Base-by-base conservation (phyloP, 495 filamentous ascomycete species). In the Daldinia bambusicola region DNA sequence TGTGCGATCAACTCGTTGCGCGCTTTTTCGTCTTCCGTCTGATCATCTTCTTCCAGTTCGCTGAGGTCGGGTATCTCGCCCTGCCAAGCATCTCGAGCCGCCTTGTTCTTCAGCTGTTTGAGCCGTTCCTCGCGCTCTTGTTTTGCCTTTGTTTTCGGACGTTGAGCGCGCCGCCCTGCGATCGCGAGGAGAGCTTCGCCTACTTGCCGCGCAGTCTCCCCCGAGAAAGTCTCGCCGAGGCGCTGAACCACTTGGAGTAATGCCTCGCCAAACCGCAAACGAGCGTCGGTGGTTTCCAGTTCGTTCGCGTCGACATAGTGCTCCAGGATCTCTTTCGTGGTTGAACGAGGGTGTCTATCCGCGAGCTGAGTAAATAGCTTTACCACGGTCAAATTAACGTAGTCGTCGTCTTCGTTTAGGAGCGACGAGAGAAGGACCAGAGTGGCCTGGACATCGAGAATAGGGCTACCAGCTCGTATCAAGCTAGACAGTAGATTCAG, bases 211-310 rank as follows among this genome's bases (percentile, higher is more conserved):
- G 89, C 87, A 0, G 81, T 76, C 1, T 89, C 87, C 0, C 88
- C 91, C 0, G 83, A 81, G 62, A 92, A 84, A 0, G 84, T 87
- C 56, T 87, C 83, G 14, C 88, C 88, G 0, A 91, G 84, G 38
- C 89, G 85, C 74, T 94, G 86, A 4, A 92, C 84, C 2, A 90
- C 89, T 64, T 88, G 88, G 0, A 92, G 76, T 2, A 95, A 75
- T 1, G 90, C 89, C 76, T 95, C 92, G 55, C 91, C 92, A 59
- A 93, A 86, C 34, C 88, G 87, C 2, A 94, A 82, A 18, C 92
- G 85, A 38, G 88, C 84, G 71, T 94, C 91, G 13, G 92, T 84
- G 0, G 78, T 77, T 36, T 81, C 77, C 26, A 81, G 80, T 71
- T 93, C 90, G 40, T 75, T 76, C 30, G 84, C 80, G 72, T 94